These are phyloP conservation scores for Phalaenopsis hybrid DNA, from an alignment of 116 monocot species.

Conservation along the genomic window DNA sequence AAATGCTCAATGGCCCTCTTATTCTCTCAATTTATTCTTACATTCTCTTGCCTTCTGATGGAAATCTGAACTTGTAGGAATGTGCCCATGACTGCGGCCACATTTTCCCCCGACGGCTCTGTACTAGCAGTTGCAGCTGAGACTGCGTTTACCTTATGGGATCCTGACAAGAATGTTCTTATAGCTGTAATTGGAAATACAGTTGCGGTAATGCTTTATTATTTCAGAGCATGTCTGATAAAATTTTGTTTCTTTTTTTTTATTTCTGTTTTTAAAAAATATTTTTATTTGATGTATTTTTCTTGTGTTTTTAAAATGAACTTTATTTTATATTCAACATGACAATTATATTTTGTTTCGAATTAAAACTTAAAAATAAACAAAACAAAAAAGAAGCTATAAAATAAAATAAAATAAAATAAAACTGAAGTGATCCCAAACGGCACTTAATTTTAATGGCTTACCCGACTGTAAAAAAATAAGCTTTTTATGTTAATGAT, in stretches of 20 bases:
- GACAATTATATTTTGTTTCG: too few relatives aligned
- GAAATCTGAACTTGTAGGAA: constrained; percentile 39
- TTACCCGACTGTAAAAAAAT: not conserved
- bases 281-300: too few relatives aligned
- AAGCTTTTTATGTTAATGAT: not conserved
- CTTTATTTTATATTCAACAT: too few relatives aligned
- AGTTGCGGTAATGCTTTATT: constrained; percentile 30
- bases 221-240: not conserved
- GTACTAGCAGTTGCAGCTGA: constrained; percentile 90
- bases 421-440: too few relatives aligned
- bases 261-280: too few relatives aligned
- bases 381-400: too few relatives aligned
- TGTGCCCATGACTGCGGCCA: constrained; percentile 80
- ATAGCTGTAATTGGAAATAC: constrained; percentile 74
- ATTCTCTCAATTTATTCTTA: not conserved
- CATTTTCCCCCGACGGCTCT: constrained; percentile 91
- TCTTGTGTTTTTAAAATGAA: too few relatives aligned
- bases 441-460: not conserved
- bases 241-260: too few relatives aligned
- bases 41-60: not conserved
- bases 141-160: constrained; percentile 75
- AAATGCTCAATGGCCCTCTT: not conserved
- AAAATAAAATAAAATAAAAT: too few relatives aligned
- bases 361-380: too few relatives aligned
- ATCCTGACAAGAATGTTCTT: constrained; percentile 73